phyloP scores from a whole-genome alignment of 2,329 filamentous ascomycete species.

The Phyllosticta paracitricarpa region DNA sequence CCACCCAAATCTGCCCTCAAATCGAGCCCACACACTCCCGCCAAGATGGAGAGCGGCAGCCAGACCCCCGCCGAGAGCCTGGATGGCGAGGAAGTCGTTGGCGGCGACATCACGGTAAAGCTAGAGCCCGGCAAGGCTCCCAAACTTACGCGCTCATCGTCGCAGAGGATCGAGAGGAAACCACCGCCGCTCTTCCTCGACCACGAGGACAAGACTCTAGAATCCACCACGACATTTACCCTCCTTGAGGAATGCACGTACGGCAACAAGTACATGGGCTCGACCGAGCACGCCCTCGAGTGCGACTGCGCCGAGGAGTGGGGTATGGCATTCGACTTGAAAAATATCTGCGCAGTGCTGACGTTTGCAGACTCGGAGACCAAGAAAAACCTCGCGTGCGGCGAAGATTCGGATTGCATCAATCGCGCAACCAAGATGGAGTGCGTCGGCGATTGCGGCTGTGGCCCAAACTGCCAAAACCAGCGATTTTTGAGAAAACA shows the following conservation, averaged over 20 bases:
- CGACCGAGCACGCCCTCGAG: constrained; percentile 85
- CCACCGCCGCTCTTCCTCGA: constrained; percentile 60
- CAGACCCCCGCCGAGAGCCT: constrained; percentile 29
- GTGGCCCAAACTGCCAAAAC: constrained; percentile 81
- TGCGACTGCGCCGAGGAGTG: constrained; percentile 93
- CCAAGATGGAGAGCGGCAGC: constrained; percentile 20
- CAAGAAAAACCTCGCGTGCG: constrained; percentile 69
- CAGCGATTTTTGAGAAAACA: constrained; percentile 86
- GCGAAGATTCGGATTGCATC: constrained; percentile 95
- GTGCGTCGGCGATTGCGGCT: constrained; percentile 79
- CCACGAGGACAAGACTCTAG: constrained; percentile 65
- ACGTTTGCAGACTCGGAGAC: constrained; percentile 38
- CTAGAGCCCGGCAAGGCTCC: constrained; percentile 56
- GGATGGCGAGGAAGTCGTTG: constrained; percentile 44
- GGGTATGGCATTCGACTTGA: constrained; percentile 52
- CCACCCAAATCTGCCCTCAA: constrained; percentile 11
- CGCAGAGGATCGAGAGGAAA: constrained; percentile 56
- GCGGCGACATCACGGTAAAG: constrained; percentile 53
- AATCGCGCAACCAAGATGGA: constrained; percentile 98
- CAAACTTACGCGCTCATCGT: constrained; percentile 63
- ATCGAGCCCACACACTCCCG: constrained; percentile 5
- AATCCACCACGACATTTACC: constrained; percentile 67
- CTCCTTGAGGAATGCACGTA: constrained; percentile 81
- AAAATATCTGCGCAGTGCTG: constrained; percentile 18
- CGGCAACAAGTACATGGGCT: constrained; percentile 81